These are phyloP conservation scores for Nicotiana noctiflora DNA, from an alignment of 257 asterid genomes.

Conservation along the genomic window DNA sequence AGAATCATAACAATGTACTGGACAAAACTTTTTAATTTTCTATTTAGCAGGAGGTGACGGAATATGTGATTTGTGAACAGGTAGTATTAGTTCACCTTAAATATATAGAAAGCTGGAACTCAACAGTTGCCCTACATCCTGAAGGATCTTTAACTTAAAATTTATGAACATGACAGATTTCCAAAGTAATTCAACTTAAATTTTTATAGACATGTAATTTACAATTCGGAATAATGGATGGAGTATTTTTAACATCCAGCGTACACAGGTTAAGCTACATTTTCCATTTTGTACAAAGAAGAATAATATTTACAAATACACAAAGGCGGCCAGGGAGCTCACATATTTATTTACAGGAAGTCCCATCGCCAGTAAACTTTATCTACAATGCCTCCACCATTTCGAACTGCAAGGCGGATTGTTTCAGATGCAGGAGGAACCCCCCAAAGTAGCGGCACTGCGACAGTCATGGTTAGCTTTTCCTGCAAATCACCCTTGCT, in stretches of 20 bases:
- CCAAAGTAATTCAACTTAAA: not conserved
- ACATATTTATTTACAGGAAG: conserved; percentile 46
- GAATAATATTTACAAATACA: conserved; percentile 38
- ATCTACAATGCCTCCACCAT: conserved; percentile 96
- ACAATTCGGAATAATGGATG: not conserved
- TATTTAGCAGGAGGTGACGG: not conserved
- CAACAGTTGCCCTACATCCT: no score
- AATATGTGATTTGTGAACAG: not conserved
- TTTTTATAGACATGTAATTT: conserved; percentile 6
- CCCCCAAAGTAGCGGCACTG: conserved; percentile 98
- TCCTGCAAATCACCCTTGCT: conserved; percentile 74
- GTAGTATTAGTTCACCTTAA: no score
- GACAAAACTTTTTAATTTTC: no score
- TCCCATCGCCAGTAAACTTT: conserved; percentile 97
- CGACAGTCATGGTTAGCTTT: conserved; percentile 86
- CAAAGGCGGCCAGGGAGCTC: conserved; percentile 30
- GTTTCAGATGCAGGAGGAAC: conserved; percentile 98
- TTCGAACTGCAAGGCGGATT: conserved; percentile 84
- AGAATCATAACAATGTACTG: not conserved
- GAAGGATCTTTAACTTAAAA: not conserved
- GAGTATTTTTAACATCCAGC: not conserved
- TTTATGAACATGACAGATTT: not conserved
- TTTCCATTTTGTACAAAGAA: conserved; percentile 28
- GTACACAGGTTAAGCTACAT: not conserved
- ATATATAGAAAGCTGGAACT: no score